These are phyloP conservation scores for Fusarium sp. DNA, from an alignment of 2,329 filamentous ascomycete genomes.

Conservation along the genomic window DNA sequence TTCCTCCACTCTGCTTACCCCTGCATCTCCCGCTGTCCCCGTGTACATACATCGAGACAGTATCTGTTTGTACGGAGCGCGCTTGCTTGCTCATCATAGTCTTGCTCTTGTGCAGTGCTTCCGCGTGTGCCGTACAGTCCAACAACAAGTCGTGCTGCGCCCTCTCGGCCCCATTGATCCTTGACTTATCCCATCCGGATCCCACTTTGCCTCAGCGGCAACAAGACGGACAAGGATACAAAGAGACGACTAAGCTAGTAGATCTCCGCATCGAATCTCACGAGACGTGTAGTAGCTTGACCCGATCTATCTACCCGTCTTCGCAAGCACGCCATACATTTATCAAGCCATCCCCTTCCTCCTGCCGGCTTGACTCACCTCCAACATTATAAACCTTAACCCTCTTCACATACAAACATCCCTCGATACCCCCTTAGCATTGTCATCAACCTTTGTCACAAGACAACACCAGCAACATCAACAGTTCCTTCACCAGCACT, in stretches of 20 bases:
- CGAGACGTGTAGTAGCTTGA: conserved; percentile 27
- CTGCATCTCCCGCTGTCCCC: conserved; percentile 8
- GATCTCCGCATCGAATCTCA: conserved; percentile 29
- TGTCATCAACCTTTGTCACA: background rate
- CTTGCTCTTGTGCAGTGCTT: conserved; percentile 1
- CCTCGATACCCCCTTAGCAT: background rate
- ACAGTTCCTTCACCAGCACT: background rate
- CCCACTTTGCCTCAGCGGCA: conserved; percentile 5
- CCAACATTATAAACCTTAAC: background rate
- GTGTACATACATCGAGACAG: conserved; percentile 3
- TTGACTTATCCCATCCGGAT: conserved; percentile 22
- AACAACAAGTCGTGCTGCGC: conserved; percentile 8
- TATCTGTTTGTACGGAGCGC: conserved; percentile 12
- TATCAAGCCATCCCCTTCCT: conserved; percentile 20
- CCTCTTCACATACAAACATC: conserved; percentile 2
- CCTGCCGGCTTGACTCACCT: background rate
- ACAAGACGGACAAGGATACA: conserved; percentile 24
- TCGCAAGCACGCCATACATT: background rate
- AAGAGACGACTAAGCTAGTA: conserved; percentile 20
- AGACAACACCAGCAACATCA: background rate
- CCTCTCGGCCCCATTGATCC: conserved; percentile 4
- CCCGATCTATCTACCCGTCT: conserved; percentile 1
- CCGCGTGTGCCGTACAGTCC: conserved; percentile 17
- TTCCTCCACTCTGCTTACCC: conserved; percentile 21
- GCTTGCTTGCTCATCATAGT: conserved; percentile 5